phyloP scores from a whole-genome alignment of 139 green algal genomes.

The Chara braunii region DNA sequence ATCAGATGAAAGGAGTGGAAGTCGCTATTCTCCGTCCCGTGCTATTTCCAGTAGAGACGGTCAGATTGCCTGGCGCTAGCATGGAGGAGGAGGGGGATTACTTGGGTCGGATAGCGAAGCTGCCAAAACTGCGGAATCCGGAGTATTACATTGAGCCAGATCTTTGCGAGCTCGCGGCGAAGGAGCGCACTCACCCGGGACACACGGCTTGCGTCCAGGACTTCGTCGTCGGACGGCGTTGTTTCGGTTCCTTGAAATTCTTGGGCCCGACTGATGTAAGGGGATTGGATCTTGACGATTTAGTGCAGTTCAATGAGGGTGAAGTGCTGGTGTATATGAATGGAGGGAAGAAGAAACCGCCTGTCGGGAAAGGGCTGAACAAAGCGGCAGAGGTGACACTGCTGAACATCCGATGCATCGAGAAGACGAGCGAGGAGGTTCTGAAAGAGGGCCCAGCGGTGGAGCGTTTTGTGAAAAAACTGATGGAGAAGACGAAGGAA shows the following conservation, averaged over 20 bases:
- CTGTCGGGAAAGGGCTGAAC: conserved; percentile 73
- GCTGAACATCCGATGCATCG: conserved; percentile 43
- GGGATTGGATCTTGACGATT: conserved; percentile 56
- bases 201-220: conserved; percentile 46
- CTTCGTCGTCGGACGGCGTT: conserved; percentile 62
- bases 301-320: conserved; percentile 55
- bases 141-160: conserved; percentile 60
- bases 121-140: conserved; percentile 6
- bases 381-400: conserved; percentile 67
- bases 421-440: conserved; percentile 46
- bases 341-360: conserved; percentile 67
- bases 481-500: conserved; percentile 45
- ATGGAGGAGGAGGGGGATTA: too few relatives aligned
- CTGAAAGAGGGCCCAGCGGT: conserved; percentile 42
- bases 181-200: conserved; percentile 49
- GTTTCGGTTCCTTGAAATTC: conserved; percentile 67
- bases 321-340: conserved; percentile 67
- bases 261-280: conserved; percentile 69
- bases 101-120: conserved; percentile 9
- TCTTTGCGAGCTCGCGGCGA: conserved; percentile 49
- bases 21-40: too few relatives aligned
- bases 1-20: too few relatives aligned
- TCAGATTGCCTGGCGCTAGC: too few relatives aligned
- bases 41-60: too few relatives aligned
- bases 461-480: conserved; percentile 43